Base-by-base conservation (phyloP, 306 rosid species). In the Oemleria cerasiformis region DNA sequence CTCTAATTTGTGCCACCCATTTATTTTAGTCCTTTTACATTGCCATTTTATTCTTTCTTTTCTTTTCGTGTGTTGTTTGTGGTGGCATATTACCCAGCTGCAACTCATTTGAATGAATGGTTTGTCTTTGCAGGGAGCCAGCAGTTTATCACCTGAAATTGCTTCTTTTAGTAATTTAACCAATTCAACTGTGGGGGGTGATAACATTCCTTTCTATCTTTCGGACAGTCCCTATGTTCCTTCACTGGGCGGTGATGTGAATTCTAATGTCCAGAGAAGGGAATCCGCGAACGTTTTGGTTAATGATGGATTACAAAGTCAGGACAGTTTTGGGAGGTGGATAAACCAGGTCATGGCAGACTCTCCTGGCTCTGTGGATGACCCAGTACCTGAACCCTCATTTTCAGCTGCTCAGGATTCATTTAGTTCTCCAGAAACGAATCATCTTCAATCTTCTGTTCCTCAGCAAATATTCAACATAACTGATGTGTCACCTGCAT, bases 301-400 rank as follows among this genome's bases (percentile, higher is more conserved):
- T 64, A 75, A 77, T 78, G 84, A 69, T 23, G 80, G 82, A 74
- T 82, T 94, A 88, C 88, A 81, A 65, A 86, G 88, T 72, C 96
- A 89, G 90, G 92, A 84, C 79, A 95, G 96, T 82, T 91, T 95
- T 74, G 96, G 96, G 78, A 86, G 81, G 83, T 95, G 97, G 96
- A 78, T 89, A 72, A 86, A 77, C 68, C 48, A 83, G 53, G 74
- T 95, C 10, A 76, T 88, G 72, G 74, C 77, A 17, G 92, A 86
- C 55, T 82, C 95, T 63, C 74, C 92, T 1, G 82, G 84, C 71
- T 85, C 96, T 66, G 79, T 62, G 43, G 85, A 82, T 65, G 89
- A 80, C 64, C 75, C 88, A 42, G 81, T 70, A 63, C 75, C 73
- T 39, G 95, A 81, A 75, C 80, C 96, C 65, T 75, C 94, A 38